Percentiles rank a stretch among this genome's conserved stretches.
Conservation (phyloP, 257 asterid genomes). For the Voacanga thouarsii region DNA sequence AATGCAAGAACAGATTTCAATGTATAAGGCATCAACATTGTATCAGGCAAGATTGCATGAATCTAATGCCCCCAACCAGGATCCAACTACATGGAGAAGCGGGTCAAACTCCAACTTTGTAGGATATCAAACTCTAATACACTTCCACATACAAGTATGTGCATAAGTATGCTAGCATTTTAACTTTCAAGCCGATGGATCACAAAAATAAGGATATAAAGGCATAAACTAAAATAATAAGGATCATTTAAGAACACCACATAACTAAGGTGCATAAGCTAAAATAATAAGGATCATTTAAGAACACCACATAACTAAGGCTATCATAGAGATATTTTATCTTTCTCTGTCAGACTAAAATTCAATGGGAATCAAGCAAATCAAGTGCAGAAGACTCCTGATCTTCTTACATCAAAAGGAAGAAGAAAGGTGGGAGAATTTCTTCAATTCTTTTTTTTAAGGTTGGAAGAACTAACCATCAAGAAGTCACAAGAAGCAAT, state of each 20-base stretch:
- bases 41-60: not conserved
- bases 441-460: not conserved
- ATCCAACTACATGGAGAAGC: not conserved
- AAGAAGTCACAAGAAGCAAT: not conserved
- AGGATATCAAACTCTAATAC: not conserved
- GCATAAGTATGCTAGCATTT: not conserved
- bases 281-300: not conserved
- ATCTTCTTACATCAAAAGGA: not conserved
- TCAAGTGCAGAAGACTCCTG: constrained; percentile 3
- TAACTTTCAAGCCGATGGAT: not conserved
- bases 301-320: not conserved
- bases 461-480: not conserved
- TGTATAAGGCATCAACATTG: not conserved
- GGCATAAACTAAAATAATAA: not conserved
- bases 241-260: not conserved
- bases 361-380: not conserved
- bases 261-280: not conserved
- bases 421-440: not conserved
- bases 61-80: not conserved
- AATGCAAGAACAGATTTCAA: constrained; percentile 3
- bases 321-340: not conserved
- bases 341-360: not conserved
- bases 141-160: not conserved
- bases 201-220: not conserved
- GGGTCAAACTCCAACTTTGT: not conserved